Evolutionary conservation across 108 stramenopile species (phyloP).

Genomic region (Nitzschia putrida): DNA sequence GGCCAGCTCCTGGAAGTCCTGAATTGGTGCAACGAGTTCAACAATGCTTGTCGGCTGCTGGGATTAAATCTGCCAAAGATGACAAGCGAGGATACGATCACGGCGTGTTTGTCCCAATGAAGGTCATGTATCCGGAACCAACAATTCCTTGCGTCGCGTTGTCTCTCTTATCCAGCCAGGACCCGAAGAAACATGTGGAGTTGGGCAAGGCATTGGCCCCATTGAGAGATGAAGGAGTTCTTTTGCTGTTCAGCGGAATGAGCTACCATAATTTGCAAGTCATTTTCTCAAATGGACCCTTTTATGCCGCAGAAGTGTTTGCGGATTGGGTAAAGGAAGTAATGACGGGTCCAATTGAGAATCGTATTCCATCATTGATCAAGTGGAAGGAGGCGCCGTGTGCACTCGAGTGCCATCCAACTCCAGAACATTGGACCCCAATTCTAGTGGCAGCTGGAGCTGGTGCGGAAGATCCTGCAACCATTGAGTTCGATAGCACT

Average conservation of each 20-base stretch:
- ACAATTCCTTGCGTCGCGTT: slow-evolving; percentile 78
- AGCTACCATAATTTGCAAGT: slow-evolving; percentile 69
- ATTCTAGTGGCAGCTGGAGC: slow-evolving; percentile 45
- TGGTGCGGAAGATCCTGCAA: slow-evolving; percentile 3
- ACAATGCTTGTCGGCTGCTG: slow-evolving; percentile 27
- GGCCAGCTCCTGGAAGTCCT: slow-evolving; percentile 65
- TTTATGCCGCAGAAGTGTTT: slow-evolving; percentile 29
- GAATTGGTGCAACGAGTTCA: slow-evolving; percentile 53
- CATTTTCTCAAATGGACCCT: slow-evolving; percentile 23
- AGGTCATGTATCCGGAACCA: slow-evolving; percentile 77
- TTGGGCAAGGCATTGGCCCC: slow-evolving; percentile 68
- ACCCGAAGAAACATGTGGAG: slow-evolving; percentile 46
- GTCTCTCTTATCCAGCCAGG: slow-evolving; percentile 45
- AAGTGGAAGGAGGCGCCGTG: slow-evolving; percentile 50
- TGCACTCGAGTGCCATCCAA: slow-evolving; percentile 46
- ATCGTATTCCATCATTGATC: slow-evolving; percentile 11
- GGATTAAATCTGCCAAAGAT: slow-evolving; percentile 41
- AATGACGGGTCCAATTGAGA: slow-evolving; percentile 2
- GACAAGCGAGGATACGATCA: slow-evolving; percentile 77
- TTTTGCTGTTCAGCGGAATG: slow-evolving; percentile 77
- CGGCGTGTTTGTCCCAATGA: slow-evolving; percentile 85
- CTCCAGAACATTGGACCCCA: slow-evolving; percentile 58
- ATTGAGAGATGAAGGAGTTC: slow-evolving; percentile 62
- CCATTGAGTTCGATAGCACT: no score
- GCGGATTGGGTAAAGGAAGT: slow-evolving; percentile 50